These are phyloP conservation scores for Hyphopichia homilentoma DNA, from an alignment of 805 yeast species.

Conservation along the genomic window DNA sequence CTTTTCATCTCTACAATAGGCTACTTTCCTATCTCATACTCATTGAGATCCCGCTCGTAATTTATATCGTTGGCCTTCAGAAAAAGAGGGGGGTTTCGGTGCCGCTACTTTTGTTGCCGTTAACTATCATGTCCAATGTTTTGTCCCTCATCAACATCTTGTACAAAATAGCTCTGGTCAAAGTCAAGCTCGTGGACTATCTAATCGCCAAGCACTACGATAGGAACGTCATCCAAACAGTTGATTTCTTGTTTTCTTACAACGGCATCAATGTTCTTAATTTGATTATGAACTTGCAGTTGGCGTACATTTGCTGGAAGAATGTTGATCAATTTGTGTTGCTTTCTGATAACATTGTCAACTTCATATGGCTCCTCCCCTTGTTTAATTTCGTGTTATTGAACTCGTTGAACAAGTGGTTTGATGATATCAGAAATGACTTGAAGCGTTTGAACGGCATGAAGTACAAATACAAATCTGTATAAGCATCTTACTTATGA, in stretches of 20 bases:
- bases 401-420: conserved; percentile 8
- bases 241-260: neutral
- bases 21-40: conserved; percentile 3
- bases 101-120: too few relatives aligned
- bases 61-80: neutral
- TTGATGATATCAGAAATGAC: conserved; percentile 4
- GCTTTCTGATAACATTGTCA: conserved; percentile 1
- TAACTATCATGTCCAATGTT: neutral
- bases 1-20: conserved; percentile 1
- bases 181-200: neutral
- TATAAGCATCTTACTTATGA: conserved; percentile 2
- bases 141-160: neutral
- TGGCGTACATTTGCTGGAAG: neutral
- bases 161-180: neutral
- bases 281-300: neutral
- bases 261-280: conserved; percentile 3
- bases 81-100: neutral
- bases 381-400: conserved; percentile 9
- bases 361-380: conserved; percentile 6
- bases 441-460: conserved; percentile 9
- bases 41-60: conserved; percentile 1
- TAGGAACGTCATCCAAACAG: neutral
- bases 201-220: neutral
- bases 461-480: conserved; percentile 16
- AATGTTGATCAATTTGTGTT: neutral